Conservation (phyloP, 2,329 filamentous ascomycete species). For the Podosphaera fusca region DNA sequence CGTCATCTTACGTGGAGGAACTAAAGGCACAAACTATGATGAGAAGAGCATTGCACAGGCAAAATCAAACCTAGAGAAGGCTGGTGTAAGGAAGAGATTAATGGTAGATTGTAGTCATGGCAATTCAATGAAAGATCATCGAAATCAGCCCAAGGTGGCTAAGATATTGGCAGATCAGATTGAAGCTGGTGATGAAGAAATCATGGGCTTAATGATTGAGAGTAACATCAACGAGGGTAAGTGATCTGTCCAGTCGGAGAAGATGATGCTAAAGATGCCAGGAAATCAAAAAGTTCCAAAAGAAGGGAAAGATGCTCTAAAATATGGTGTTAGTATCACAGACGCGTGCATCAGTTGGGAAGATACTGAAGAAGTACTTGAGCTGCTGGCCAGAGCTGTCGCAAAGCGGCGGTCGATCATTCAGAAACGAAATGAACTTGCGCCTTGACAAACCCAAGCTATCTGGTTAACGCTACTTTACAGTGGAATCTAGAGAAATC, state of each 20-base stretch:
- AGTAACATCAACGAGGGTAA: constrained; percentile 71
- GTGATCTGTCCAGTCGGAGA: background rate
- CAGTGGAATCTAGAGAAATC: no score
- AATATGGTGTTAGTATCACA: constrained; percentile 83
- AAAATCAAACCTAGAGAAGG: constrained; percentile 57
- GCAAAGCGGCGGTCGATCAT: constrained; percentile 34
- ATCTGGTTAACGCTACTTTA: no score
- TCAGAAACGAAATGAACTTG: no score
- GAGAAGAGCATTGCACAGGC: constrained; percentile 57
- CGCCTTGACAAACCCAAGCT: no score
- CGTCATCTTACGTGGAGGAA: constrained; percentile 81
- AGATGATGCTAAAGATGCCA: background rate
- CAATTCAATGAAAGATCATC: constrained; percentile 93
- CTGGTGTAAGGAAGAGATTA: constrained; percentile 68
- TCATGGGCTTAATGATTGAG: constrained; percentile 97
- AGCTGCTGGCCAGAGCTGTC: constrained; percentile 69
- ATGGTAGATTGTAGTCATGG: constrained; percentile 99
- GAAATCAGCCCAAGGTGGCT: constrained; percentile 89
- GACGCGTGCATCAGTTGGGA: constrained; percentile 95
- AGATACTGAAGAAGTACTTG: constrained; percentile 54
- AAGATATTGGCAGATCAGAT: constrained; percentile 65
- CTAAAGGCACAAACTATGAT: constrained; percentile 83
- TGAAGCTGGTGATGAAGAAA: constrained; percentile 62
- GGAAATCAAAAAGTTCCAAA: constrained; percentile 65
- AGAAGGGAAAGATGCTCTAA: constrained; percentile 54